Evolutionary conservation across 2,329 filamentous ascomycete genomes (phyloP).

Genomic region (Coniella vitis): DNA sequence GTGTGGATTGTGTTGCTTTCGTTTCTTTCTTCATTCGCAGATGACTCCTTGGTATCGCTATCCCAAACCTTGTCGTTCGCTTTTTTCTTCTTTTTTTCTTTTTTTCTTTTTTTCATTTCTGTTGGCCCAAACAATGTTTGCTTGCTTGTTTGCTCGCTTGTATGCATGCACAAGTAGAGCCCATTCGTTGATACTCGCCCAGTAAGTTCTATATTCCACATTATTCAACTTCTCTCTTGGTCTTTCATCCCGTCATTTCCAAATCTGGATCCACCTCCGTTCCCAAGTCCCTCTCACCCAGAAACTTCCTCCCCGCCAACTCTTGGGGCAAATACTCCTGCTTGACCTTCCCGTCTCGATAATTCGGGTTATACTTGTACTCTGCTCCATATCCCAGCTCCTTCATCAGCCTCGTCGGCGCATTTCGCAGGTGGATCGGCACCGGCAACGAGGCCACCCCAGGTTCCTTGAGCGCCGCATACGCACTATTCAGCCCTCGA

Average conservation of each 20-base stretch:
- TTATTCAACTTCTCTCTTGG: too few species aligned
- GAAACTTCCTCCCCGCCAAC: conserved; percentile 62
- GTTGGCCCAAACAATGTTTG: too few species aligned
- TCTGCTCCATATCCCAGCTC: conserved; percentile 84
- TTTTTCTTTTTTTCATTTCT: too few species aligned
- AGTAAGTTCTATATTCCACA: too few species aligned
- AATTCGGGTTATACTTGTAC: conserved; percentile 97
- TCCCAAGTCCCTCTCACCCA: conserved; percentile 76
- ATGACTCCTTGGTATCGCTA: too few species aligned
- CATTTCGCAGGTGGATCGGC: conserved; percentile 83
- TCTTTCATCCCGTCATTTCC: conserved; percentile 30
- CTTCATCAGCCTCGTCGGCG: conserved; percentile 87
- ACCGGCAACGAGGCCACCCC: conserved; percentile 76
- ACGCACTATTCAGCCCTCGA: conserved; percentile 72
- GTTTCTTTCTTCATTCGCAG: too few species aligned
- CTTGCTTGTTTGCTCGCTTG: too few species aligned
- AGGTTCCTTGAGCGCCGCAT: conserved; percentile 71
- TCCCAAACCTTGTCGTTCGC: too few species aligned
- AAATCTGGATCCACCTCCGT: conserved; percentile 68
- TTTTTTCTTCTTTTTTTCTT: too few species aligned
- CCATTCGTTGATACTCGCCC: neutral
- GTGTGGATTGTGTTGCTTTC: too few species aligned
- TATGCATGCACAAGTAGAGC: too few species aligned
- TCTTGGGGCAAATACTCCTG: conserved; percentile 88
- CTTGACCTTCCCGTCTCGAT: conserved; percentile 68